phyloP scores from a whole-genome alignment of 1,139 yeast species.

The Candida gigantensis region DNA sequence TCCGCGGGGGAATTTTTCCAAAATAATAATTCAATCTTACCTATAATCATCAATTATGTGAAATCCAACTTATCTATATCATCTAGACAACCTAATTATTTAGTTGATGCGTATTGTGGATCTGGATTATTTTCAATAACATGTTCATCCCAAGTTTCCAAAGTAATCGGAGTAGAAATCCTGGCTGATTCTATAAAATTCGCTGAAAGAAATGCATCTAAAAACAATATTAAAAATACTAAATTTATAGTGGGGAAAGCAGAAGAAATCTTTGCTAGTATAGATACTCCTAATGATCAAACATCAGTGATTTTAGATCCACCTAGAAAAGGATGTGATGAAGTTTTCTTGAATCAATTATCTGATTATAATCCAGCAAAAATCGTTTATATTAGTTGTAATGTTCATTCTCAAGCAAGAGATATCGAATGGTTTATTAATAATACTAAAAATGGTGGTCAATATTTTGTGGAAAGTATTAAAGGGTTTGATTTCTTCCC shows the following conservation, averaged over 20 bases:
- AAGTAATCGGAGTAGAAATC: constrained; percentile 91
- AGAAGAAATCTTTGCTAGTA: constrained; percentile 79
- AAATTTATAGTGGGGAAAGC: constrained; percentile 90
- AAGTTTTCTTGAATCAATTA: constrained; percentile 79
- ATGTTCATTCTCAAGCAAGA: constrained; percentile 96
- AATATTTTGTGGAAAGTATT: constrained; percentile 74
- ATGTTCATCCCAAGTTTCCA: constrained; percentile 74
- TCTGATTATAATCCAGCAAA: constrained; percentile 80
- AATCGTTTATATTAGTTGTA: constrained; percentile 91
- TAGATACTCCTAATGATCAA: constrained; percentile 64
- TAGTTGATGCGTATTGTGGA: constrained; percentile 97
- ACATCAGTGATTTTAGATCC: constrained; percentile 95
- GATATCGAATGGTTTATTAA: constrained; percentile 83
- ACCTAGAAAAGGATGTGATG: constrained; percentile 96
- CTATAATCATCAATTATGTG: constrained; percentile 79
- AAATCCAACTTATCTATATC: constrained; percentile 61
- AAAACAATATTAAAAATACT: constrained; percentile 75
- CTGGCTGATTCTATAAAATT: constrained; percentile 88
- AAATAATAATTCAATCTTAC: constrained; percentile 89
- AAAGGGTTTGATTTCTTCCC: constrained; percentile 98
- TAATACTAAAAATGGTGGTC: constrained; percentile 59
- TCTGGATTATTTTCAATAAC: constrained; percentile 91
- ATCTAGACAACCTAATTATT: constrained; percentile 49
- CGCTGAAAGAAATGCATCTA: constrained; percentile 78
- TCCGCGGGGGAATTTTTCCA: constrained; percentile 96